A percentile compares a stretch with the other conserved stretches of the same genome.
phyloP scores from a whole-genome alignment of 1,284 basidiomycete species.

The Ustilago nuda region DNA sequence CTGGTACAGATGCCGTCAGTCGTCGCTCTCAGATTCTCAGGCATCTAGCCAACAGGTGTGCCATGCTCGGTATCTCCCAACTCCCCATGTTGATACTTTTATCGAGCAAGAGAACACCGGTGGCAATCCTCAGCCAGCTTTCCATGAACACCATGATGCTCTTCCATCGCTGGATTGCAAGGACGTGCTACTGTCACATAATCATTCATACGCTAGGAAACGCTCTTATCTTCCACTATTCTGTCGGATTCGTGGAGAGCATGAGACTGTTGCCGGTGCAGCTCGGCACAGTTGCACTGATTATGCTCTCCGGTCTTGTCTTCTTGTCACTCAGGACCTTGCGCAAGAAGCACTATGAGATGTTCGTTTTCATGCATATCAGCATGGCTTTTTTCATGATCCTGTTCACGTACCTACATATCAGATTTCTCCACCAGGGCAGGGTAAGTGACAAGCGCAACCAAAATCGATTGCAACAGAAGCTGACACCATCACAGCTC shows the following conservation, averaged over 20 bases:
- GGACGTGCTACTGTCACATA: constrained; percentile 53
- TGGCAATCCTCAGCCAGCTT: constrained; percentile 58
- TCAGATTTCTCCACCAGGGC: constrained; percentile 50
- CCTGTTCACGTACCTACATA: constrained; percentile 61
- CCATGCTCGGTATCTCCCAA: constrained; percentile 56
- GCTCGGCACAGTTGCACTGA: constrained; percentile 50
- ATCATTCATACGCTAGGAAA: constrained; percentile 57
- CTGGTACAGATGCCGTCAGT: constrained; percentile 23
- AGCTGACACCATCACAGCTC: neutral
- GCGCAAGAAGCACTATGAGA: constrained; percentile 36
- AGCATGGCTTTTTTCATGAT: constrained; percentile 60
- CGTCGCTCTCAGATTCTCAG: constrained; percentile 22
- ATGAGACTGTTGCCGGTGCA: constrained; percentile 55
- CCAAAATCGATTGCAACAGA: neutral
- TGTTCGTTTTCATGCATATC: constrained; percentile 63
- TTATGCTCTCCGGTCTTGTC: constrained; percentile 33
- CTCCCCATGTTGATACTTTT: constrained; percentile 65
- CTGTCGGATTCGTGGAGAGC: constrained; percentile 6
- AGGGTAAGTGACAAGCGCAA: constrained; percentile 18
- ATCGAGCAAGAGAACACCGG: constrained; percentile 63
- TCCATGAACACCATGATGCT: constrained; percentile 63
- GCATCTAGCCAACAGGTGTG: constrained; percentile 60
- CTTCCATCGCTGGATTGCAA: constrained; percentile 67
- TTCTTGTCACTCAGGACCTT: constrained; percentile 35
- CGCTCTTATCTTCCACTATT: constrained; percentile 17